Evolutionary conservation across 1,139 yeast genomes (phyloP), one percentile per base, ranked within the genome.

Genomic region (Lodderomyces pseudojiufengensis): DNA sequence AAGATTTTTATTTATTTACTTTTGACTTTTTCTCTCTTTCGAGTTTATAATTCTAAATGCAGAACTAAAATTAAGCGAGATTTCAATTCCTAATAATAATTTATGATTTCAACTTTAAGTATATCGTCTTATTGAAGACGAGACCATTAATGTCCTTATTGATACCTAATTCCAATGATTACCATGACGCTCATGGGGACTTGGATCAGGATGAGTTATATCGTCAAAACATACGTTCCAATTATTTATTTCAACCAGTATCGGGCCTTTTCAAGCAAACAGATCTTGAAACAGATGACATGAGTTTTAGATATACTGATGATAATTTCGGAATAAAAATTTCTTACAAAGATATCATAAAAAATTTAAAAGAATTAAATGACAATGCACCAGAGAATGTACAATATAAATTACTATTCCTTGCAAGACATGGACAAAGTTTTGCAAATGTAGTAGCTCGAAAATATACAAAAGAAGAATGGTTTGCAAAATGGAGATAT

Each of bases 401-500:
- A 24, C 51, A 51, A 15, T 78, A 80, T 54, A 82, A 81, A 52
- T 52, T 83, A 29, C 45, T 83, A 5, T 70, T 78, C 36, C 61
- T 81, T 35, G 88, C 85, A 1, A 66, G 95, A 41, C 94, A 84
- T 50, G 94, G 94, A 6, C 84, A 84, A 56, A 94, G 94, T 0
- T 76, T 65, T 57, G 92, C 84, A 51, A 84, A 84, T 47, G 61
- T 71, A 15, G 85, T 81, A 2, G 73, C 75, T 32, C 62, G 61
- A 20, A 70, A 72, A 42, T 80, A 79, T 51, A 83, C 87, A 10
- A 55, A 65, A 26, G 57, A 66, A 10, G 73, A 57, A 15, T 83
- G 90, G 90, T 68, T 73, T 47, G 55, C 52, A 1, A 70, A 78
- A 43, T 82, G 84, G 82, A 65, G 83, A 15, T 65, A 63, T 41